Conservation (phyloP, 2,329 filamentous ascomycete genomes). For the Penicillium capsulatum region DNA sequence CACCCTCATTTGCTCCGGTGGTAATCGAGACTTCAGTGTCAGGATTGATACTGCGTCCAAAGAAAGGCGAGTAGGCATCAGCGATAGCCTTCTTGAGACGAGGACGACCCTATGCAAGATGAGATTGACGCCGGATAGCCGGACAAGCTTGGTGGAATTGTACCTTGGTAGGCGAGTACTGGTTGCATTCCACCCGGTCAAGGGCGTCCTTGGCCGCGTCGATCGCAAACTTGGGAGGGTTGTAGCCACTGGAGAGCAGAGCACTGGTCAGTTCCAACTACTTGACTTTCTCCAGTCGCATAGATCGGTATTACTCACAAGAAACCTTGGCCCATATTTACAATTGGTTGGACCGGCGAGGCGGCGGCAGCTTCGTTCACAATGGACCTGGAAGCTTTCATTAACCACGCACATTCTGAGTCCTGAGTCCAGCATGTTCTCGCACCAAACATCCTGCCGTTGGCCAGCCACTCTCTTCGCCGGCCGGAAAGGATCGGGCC, state of each 20-base stretch:
- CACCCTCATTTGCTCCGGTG: constrained; percentile 57
- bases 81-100: constrained; percentile 89
- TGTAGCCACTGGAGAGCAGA: constrained; percentile 62
- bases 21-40: constrained; percentile 94
- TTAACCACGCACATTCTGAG: constrained; percentile 9
- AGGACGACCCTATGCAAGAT: constrained; percentile 62
- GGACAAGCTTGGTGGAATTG: not conserved
- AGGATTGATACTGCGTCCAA: constrained; percentile 75
- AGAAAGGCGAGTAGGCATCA: constrained; percentile 85
- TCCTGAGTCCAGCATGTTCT: not conserved
- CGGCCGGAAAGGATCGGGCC: constrained; percentile 43
- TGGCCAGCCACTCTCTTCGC: constrained; percentile 49
- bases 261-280: not conserved
- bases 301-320: constrained; percentile 40
- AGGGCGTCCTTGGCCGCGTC: constrained; percentile 87
- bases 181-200: constrained; percentile 91
- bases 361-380: constrained; percentile 64
- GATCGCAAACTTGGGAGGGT: constrained; percentile 84
- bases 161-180: constrained; percentile 91
- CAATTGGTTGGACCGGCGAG: constrained; percentile 61
- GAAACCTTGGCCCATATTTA: constrained; percentile 66
- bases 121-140: constrained; percentile 4
- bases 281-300: not conserved
- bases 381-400: constrained; percentile 50
- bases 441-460: constrained; percentile 50